Evolutionary conservation across 306 rosid genomes (phyloP).

Genomic region (Fragaria iinumae): DNA sequence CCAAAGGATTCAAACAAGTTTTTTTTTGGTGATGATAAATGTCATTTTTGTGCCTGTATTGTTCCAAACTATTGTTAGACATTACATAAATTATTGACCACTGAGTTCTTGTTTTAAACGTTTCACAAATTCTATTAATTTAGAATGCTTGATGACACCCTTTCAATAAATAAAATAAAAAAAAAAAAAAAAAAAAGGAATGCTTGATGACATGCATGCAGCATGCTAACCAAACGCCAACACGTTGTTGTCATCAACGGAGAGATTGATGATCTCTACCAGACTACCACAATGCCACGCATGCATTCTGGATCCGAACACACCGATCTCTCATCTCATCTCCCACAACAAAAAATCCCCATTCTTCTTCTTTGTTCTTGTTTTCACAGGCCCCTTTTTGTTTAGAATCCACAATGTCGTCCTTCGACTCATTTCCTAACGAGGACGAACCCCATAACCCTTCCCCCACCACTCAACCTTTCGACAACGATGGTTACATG

Average conservation of each 20-base stretch:
- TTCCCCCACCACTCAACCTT: constrained; percentile 33
- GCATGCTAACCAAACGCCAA: not conserved
- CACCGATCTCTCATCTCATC: not conserved
- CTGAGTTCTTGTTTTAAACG: not conserved
- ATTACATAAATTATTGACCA: too few relatives aligned
- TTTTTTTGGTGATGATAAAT: too few relatives aligned
- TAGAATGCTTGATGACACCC: too few relatives aligned
- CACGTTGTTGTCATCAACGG: not conserved
- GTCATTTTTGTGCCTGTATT: too few relatives aligned
- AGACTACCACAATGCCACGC: not conserved
- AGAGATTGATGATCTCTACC: not conserved
- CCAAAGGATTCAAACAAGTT: too few relatives aligned
- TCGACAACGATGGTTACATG: constrained; percentile 46
- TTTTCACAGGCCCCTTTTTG: not conserved
- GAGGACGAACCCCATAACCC: constrained; percentile 40
- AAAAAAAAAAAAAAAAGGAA: too few relatives aligned
- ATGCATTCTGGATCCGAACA: constrained; percentile 19
- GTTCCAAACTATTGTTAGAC: too few relatives aligned
- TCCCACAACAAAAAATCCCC: not conserved
- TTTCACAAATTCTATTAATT: too few relatives aligned
- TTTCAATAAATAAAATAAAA: too few relatives aligned
- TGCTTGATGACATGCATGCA: not conserved
- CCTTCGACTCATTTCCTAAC: constrained; percentile 55
- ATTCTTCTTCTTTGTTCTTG: not conserved
- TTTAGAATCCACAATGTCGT: constrained; percentile 30